Conservation (phyloP, 306 rosid genomes). For the Dalbergia cochinchinensis region DNA sequence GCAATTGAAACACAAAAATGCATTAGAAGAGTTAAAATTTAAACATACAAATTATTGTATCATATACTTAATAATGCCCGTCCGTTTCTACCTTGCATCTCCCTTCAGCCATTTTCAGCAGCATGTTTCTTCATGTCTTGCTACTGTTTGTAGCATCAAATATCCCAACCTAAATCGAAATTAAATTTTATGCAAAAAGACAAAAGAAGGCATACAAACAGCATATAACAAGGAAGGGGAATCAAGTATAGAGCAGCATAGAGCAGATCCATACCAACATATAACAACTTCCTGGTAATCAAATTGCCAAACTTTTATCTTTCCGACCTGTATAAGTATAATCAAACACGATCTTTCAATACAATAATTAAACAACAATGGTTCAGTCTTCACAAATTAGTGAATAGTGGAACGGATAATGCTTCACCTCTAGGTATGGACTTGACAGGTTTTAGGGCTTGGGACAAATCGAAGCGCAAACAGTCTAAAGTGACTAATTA, state of each 20-base stretch:
- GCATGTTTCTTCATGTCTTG: constrained; percentile 87
- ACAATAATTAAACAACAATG: constrained; percentile 37
- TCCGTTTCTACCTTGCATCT: constrained; percentile 82
- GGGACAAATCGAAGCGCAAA: constrained; percentile 31
- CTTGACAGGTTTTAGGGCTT: constrained; percentile 19
- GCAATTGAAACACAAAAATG: constrained; percentile 47
- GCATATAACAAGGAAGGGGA: neutral
- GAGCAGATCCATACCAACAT: constrained; percentile 35
- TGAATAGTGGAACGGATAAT: neutral
- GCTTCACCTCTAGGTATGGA: constrained; percentile 38
- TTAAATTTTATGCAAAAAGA: constrained; percentile 30
- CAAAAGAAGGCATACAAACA: constrained; percentile 31
- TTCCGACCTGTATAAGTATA: constrained; percentile 29
- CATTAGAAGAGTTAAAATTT: constrained; percentile 34
- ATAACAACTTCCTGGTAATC: constrained; percentile 24
- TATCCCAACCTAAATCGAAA: constrained; percentile 85
- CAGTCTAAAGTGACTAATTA: constrained; percentile 35
- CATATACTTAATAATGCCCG: constrained; percentile 38
- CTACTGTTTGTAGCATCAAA: constrained; percentile 97
- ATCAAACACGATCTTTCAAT: constrained; percentile 33
- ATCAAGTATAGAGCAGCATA: neutral
- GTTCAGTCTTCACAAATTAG: constrained; percentile 27
- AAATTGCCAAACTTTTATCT: constrained; percentile 25
- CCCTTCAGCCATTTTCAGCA: constrained; percentile 97
- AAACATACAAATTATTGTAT: constrained; percentile 30